These are phyloP conservation scores for Citrus australasica DNA, from an alignment of 345 rosid species.

Conservation along the genomic window DNA sequence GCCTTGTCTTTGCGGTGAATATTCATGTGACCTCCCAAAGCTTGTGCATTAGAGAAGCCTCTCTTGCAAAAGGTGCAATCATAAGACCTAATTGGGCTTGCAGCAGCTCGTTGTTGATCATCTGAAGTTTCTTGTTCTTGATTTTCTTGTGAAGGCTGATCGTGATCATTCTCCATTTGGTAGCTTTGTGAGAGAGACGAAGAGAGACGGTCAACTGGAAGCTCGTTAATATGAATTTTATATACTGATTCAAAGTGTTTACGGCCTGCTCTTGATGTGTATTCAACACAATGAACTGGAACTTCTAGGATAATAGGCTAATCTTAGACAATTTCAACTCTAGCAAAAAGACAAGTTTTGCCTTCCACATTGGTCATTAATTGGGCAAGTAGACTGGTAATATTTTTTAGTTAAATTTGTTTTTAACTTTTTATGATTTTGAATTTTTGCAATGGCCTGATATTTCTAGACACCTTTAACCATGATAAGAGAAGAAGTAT, in stretches of 20 bases:
- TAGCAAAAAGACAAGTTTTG: slow-evolving; percentile 15
- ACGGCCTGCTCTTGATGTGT: slow-evolving; percentile 12
- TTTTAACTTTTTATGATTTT: slow-evolving; percentile 1
- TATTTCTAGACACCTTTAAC: not conserved
- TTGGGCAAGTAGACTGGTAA: not conserved
- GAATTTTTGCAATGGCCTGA: not conserved
- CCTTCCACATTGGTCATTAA: not conserved
- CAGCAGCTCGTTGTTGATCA: slow-evolving; percentile 12
- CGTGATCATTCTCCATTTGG: slow-evolving; percentile 21
- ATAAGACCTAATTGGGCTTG: slow-evolving; percentile 48
- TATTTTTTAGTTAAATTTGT: not conserved
- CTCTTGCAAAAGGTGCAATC: slow-evolving; percentile 82
- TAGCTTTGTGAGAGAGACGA: not conserved
- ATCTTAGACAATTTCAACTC: slow-evolving; percentile 13
- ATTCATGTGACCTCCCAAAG: slow-evolving; percentile 94
- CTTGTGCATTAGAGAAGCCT: slow-evolving; percentile 91
- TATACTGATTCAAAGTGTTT: slow-evolving; percentile 2
- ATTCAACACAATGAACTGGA: slow-evolving; percentile 7
- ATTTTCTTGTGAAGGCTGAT: slow-evolving; percentile 22
- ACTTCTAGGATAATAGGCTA: not conserved
- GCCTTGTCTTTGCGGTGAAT: slow-evolving; percentile 84
- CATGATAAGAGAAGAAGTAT: not conserved
- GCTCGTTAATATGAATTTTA: slow-evolving; percentile 1
- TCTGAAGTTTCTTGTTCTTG: slow-evolving; percentile 19
- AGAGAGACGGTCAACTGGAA: slow-evolving; percentile 18